Base-by-base conservation (phyloP, 2,329 filamentous ascomycete species). In the Mycogone perniciosa region DNA sequence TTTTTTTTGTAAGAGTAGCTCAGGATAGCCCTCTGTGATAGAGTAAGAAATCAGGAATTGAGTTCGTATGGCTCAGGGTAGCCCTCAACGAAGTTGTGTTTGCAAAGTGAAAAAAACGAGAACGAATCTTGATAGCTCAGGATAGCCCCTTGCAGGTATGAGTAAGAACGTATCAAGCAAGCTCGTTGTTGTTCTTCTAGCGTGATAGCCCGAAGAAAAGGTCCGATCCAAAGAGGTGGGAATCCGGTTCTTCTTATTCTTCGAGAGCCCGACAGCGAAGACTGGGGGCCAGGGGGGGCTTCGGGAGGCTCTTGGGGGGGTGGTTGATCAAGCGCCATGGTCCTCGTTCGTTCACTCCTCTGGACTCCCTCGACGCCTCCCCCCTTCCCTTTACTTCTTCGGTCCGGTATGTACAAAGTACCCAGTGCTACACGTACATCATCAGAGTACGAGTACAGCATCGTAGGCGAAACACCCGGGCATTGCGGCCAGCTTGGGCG, bases 51-150 rank as follows among this genome's bases (percentile, higher is more conserved):
- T 50, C 43, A 46, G 46, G 44, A 48, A 31, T 50, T 53, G 51
- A 53, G 51, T 53, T 46, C 46, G 27, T 53, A 53, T 47, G 47
- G 53, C 53, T 55, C 53, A 55, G 53, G 53, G 53, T 55, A 55
- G 53, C 53, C 53, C 53, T 55, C 53, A 55, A 52, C 37, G 8
- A 41, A 44, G 46, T 29, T 13, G 11, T 31, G 11, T 31, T 31
- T 42, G 41, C 26, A 35, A 13, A 45, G 31, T 26, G 41, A 30
- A 43, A 46, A 29, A 26, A 30, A 34, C 41, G 41, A 27, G 13
- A 34, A 35, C 35, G 44, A 13, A 46, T 37, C 37, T 48, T 20
- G 35, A 38, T 35, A 38, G 26, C 11, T 34, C 29, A 43, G 13
- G 33, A 29, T 34, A 37, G 8, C 6, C 40, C 29, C 39, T 40